A percentile compares a stretch with the other conserved stretches of the same genome.
These are phyloP conservation scores for Termitomyces eurrhizus DNA, from an alignment of 768 basidiomycete species.

Conservation along the genomic window DNA sequence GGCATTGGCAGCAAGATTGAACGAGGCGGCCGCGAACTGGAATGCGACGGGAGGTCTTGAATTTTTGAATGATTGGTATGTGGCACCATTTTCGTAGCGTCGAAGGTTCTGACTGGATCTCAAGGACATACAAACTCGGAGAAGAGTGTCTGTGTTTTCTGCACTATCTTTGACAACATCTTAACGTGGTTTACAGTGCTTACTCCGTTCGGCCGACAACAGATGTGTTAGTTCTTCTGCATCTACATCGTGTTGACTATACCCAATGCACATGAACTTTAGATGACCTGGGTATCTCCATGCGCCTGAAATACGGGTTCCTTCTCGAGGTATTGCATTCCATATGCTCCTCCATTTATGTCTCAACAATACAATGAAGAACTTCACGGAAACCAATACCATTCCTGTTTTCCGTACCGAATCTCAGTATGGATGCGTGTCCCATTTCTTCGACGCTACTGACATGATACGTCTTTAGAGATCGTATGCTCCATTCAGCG, in stretches of 20 bases:
- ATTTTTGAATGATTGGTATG: slow-evolving; percentile 83
- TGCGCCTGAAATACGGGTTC: slow-evolving; percentile 77
- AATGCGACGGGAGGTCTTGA: slow-evolving; percentile 58
- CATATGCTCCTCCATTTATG: background rate
- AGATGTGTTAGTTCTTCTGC: slow-evolving; percentile 55
- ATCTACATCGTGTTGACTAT: background rate
- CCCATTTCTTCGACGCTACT: background rate
- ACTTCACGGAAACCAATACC: slow-evolving; percentile 54
- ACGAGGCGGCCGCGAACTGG: slow-evolving; percentile 54
- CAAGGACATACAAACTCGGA: slow-evolving; percentile 86
- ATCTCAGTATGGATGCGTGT: slow-evolving; percentile 43
- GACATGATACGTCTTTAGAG: slow-evolving; percentile 32
- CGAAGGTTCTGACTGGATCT: background rate
- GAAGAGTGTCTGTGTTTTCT: slow-evolving; percentile 57
- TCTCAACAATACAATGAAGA: slow-evolving; percentile 26
- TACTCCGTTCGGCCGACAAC: slow-evolving; percentile 88
- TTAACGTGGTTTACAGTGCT: slow-evolving; percentile 43
- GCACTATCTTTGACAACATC: slow-evolving; percentile 10
- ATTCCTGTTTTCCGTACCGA: slow-evolving; percentile 80
- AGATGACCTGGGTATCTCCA: slow-evolving; percentile 69
- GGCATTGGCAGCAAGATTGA: slow-evolving; percentile 50
- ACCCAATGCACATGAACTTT: background rate
- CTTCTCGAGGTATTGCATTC: slow-evolving; percentile 47
- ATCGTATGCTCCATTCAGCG: slow-evolving; percentile 69
- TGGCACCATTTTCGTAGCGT: slow-evolving; percentile 9